These are phyloP conservation scores for Punctularia strigosozonata DNA, from an alignment of 768 basidiomycete species.

Conservation along the genomic window DNA sequence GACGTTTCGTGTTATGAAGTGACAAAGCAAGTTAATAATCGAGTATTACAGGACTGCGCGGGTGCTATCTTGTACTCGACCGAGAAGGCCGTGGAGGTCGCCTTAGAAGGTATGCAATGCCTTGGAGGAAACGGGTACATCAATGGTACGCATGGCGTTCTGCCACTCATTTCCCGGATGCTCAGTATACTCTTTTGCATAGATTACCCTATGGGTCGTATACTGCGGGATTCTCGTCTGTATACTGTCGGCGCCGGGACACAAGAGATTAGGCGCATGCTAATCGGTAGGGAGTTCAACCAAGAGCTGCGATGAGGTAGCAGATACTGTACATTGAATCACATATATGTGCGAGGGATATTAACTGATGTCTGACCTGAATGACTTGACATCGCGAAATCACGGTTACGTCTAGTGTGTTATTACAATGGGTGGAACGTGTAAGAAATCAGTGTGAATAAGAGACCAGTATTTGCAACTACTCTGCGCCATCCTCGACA, in stretches of 20 bases:
- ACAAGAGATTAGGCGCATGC: constrained; percentile 89
- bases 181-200: not conserved
- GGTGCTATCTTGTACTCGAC: constrained; percentile 91
- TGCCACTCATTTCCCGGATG: not conserved
- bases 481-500: no score
- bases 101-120: constrained; percentile 87
- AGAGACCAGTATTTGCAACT: no score
- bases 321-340: not conserved
- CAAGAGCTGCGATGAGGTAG: constrained; percentile 29
- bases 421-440: no score
- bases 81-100: constrained; percentile 84
- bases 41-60: constrained; percentile 67
- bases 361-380: no score
- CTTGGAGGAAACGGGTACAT: constrained; percentile 94
- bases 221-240: constrained; percentile 76
- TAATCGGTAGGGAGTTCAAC: constrained; percentile 91
- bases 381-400: no score
- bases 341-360: not conserved
- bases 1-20: not conserved
- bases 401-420: no score
- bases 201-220: constrained; percentile 88
- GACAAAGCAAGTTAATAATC: not conserved
- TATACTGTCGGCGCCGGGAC: constrained; percentile 97
- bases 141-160: constrained; percentile 52
- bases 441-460: no score